Evolutionary conservation across 2,329 filamentous ascomycete genomes (phyloP).

Genomic region (Microcyclospora pomicola): DNA sequence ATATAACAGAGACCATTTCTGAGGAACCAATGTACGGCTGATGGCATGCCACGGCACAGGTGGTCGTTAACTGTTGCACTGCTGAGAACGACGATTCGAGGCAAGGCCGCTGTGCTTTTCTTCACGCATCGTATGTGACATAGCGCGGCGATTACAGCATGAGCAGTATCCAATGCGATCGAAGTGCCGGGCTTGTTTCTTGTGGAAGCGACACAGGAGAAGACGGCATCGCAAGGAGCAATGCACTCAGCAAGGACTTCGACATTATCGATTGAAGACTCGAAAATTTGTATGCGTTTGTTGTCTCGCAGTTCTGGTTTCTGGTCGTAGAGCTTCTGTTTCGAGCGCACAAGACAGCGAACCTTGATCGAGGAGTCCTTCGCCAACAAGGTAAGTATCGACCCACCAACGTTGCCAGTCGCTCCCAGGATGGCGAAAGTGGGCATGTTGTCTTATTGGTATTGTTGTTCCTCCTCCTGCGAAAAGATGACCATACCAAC

Average conservation of each 20-base stretch:
- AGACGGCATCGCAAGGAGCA: constrained; percentile 1
- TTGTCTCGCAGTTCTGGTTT: neutral
- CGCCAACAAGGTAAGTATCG: neutral
- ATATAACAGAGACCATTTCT: neutral
- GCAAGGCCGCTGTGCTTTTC: neutral
- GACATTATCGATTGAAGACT: neutral
- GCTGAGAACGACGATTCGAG: neutral
- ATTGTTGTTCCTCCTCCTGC: no score
- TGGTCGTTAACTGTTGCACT: neutral
- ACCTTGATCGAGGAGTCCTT: neutral
- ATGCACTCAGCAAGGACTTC: neutral
- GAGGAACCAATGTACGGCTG: neutral
- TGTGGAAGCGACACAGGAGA: neutral
- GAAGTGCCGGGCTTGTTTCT: neutral
- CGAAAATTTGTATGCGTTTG: neutral
- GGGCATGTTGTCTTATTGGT: neutral
- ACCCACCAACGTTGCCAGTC: neutral
- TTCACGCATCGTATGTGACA: neutral
- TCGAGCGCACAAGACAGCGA: neutral
- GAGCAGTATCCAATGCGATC: neutral
- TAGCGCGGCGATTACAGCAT: neutral
- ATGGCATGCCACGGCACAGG: neutral
- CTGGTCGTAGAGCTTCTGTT: neutral
- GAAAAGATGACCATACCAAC: no score
- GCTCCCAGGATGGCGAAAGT: neutral